Evolutionary conservation across 2,329 filamentous ascomycete genomes (phyloP), one percentile per base, ranked within the genome.

Genomic region (Madurella mycetomatis): DNA sequence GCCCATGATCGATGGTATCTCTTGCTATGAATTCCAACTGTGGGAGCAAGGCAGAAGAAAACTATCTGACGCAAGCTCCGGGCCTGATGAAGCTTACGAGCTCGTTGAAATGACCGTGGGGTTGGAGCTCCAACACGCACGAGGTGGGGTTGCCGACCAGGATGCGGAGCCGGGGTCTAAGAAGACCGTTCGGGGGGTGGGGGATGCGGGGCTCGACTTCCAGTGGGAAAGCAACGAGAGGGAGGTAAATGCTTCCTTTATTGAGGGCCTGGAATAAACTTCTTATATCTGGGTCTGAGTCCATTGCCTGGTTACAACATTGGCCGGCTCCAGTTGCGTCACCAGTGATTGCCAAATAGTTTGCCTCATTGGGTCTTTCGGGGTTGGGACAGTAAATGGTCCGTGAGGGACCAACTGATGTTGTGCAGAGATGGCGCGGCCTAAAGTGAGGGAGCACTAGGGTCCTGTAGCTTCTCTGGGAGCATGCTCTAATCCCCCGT

Each of bases 1-100:
- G 48, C 70, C 72, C 73, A 75, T 75, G 54, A 44, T 44, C 17
- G 49, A 37, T 49, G 13, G 13, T 43, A 12, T 25, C 2, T 1
- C n/a, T 19, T 46, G 9, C 41, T 40, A 5, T 41, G 3, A 30
- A 32, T 11, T 30, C 19, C 1, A 15, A 15, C 16, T 11, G 18
- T 18, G 25, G 8, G n/a, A 30, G 8, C 11, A 18, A 8, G 4
- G 41, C 2, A 5, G 9, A 15, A 9, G 19, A 40, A n/a, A 15
- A 4, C 39, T n/a, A 15, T 32, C 16, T 32, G 34, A 37, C 34
- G 31, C n/a, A 4, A 25, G 25, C 25, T 25, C 25, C 25, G 25
- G 25, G 4, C 25, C 25, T 7, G 7, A 25, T 25, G 25, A 25
- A 25, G 25, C 25, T 25, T 3, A 7, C 25, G 25, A 25, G 25